A percentile compares a stretch with the other conserved stretches of the same genome.
These are phyloP conservation scores for Lecanosticta acicola DNA, from an alignment of 2,329 filamentous ascomycete genomes.

Conservation along the genomic window DNA sequence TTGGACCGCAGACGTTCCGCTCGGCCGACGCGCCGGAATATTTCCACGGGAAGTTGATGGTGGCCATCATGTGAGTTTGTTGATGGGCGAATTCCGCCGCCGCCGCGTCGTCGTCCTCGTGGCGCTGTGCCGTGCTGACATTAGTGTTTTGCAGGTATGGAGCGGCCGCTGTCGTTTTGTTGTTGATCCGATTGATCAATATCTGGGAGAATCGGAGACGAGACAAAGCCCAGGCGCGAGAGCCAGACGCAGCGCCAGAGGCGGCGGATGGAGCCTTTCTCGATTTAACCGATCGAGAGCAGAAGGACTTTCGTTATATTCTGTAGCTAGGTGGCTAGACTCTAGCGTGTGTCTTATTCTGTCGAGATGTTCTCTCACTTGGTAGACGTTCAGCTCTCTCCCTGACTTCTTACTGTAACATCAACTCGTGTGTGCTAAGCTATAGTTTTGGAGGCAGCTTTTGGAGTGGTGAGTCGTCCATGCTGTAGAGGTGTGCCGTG, in stretches of 20 bases:
- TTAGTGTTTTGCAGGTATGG: too few species aligned
- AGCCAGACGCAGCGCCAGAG: neutral
- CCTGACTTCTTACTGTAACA: too few species aligned
- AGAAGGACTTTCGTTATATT: conserved; percentile 4
- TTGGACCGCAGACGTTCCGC: conserved; percentile 4
- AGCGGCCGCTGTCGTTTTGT: neutral
- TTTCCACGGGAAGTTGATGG: conserved; percentile 4
- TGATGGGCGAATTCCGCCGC: neutral
- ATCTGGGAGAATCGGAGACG: conserved; percentile 2
- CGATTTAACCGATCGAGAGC: conserved; percentile 5
- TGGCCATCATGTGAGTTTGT: conserved; percentile 4
- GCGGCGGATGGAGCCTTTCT: neutral
- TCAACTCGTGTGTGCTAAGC: too few species aligned
- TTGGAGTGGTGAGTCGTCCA: too few species aligned
- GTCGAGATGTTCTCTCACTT: too few species aligned
- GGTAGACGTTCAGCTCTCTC: too few species aligned
- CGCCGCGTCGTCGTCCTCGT: too few species aligned
- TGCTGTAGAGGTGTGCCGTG: too few species aligned
- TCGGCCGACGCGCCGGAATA: conserved; percentile 4
- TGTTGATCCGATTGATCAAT: conserved; percentile 1
- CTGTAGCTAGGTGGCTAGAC: neutral
- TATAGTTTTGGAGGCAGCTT: too few species aligned
- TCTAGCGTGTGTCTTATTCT: too few species aligned
- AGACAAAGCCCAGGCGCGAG: neutral
- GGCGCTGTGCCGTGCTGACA: too few species aligned